Conservation (phyloP, 331 rosid species). For the Acacia concinna region DNA sequence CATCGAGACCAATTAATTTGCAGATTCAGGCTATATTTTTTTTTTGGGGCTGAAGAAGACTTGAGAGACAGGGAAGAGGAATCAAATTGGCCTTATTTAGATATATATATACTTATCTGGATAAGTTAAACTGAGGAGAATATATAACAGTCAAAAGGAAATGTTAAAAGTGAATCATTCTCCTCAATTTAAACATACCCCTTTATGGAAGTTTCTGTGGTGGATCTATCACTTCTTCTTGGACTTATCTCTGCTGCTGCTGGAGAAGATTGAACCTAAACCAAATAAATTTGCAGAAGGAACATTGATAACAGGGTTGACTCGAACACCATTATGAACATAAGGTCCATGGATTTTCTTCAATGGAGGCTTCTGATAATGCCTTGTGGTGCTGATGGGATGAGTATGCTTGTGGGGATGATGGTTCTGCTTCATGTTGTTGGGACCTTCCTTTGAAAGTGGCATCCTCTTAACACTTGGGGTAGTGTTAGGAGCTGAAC, state of each 20-base stretch:
- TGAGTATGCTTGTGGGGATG: neutral
- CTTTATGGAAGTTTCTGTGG: neutral
- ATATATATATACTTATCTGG: neutral
- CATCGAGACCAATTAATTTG: constrained; percentile 26
- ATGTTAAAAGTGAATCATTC: neutral
- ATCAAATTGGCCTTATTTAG: neutral
- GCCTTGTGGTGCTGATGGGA: constrained; percentile 19
- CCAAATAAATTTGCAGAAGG: constrained; percentile 71
- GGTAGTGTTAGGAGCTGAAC: constrained; percentile 40
- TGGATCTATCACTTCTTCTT: constrained; percentile 54
- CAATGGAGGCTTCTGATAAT: constrained; percentile 73
- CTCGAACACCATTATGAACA: constrained; percentile 44
- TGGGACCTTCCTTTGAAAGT: constrained; percentile 30
- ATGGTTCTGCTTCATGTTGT: constrained; percentile 50
- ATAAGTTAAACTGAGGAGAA: neutral
- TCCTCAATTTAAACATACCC: neutral
- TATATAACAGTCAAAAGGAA: neutral
- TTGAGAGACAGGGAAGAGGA: neutral
- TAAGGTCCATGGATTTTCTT: constrained; percentile 63
- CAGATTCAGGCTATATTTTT: constrained; percentile 6
- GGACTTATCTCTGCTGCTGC: constrained; percentile 53
- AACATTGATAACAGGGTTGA: constrained; percentile 72
- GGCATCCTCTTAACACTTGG: constrained; percentile 51
- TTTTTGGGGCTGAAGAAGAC: neutral
- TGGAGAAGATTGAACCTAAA: constrained; percentile 72